Percentiles rank a stretch among this genome's conserved stretches.
Evolutionary conservation across 805 yeast species (phyloP).

Genomic region (Debaryomyces castellii): DNA sequence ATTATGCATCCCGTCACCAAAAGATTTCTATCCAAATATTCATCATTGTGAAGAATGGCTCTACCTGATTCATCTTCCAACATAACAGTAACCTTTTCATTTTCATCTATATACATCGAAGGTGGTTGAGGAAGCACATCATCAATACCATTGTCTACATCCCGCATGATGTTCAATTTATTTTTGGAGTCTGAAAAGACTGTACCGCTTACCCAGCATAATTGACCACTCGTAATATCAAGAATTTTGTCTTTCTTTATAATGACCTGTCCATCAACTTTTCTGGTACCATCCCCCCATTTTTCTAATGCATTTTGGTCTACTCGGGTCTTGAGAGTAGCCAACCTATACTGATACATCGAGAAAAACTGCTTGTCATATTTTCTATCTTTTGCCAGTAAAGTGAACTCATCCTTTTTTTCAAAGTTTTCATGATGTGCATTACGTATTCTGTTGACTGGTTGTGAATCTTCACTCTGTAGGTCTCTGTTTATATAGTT

Average conservation of each 20-base stretch:
- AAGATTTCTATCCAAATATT: conserved; percentile 48
- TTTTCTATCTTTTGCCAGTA: conserved; percentile 22
- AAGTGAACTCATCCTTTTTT: conserved; percentile 18
- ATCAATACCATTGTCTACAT: conserved; percentile 62
- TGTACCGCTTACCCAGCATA: conserved; percentile 86
- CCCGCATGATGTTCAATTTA: conserved; percentile 83
- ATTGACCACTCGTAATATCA: conserved; percentile 59
- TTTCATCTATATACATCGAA: conserved; percentile 19
- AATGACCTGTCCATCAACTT: conserved; percentile 32
- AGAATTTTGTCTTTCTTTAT: conserved; percentile 43
- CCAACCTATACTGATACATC: conserved; percentile 43
- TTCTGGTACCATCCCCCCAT: conserved; percentile 53
- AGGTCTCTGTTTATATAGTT: conserved; percentile 6
- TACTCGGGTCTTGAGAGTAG: conserved; percentile 32
- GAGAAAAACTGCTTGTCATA: conserved; percentile 42
- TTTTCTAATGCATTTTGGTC: conserved; percentile 32
- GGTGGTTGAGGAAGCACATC: conserved; percentile 47
- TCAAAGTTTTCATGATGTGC: conserved; percentile 3
- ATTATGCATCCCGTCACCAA: conserved; percentile 89
- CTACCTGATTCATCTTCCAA: conserved; percentile 94
- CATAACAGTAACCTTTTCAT: conserved; percentile 48
- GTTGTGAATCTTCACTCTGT: not conserved
- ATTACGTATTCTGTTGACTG: not conserved
- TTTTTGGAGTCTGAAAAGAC: conserved; percentile 78
- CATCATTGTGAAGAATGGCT: conserved; percentile 65